Base-by-base conservation (phyloP, 768 basidiomycete species). In the Boletus subparvulus region DNA sequence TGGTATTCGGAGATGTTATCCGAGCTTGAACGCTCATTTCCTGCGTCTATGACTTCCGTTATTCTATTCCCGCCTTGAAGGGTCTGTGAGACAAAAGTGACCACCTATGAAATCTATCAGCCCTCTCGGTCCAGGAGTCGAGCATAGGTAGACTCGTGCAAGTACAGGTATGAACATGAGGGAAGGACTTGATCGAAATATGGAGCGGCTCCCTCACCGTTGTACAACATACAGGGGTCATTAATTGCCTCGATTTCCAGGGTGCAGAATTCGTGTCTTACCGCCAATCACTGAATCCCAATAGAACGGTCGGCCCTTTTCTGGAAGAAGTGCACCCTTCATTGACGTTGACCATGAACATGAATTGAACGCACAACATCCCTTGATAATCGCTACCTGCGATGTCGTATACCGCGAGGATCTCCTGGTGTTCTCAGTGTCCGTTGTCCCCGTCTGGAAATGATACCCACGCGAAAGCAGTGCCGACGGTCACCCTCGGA, bases 131-230 rank as follows among this genome's bases (percentile, higher is more conserved):
- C 36, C 26, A 55, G 54, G n/a, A 42, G 30, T 40, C 44, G n/a
- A 45, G 50, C 40, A 16, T 35, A 26, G 21, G 59, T 67, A 50
- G 54, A 73, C 69, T 58, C 67, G 60, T 45, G 71, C 69, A 36
- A 73, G 64, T 39, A 67, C 44, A 17, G 66, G 64, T 16, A 73
- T 55, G 47, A 68, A 61, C 35, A 52, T 53, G 50, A 71, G 71
- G 39, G 69, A 73, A 79, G 77, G 53, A 75, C 74, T 59, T 71
- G 77, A 64, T 82, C 80, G 43, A 78, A 73, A 43, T 74, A 75
- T 55, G 76, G 76, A 52, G 59, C 54, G 43, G 46, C 52, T 61
- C 69, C 59, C 71, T 74, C 64, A 61, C 74, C 53, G 56, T 71
- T 51, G 66, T 71, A 63, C 61, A 69, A 58, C 64, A 69, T 67